These are phyloP conservation scores for Termitomyces sp. DNA, from an alignment of 1,284 basidiomycete species.

Conservation along the genomic window DNA sequence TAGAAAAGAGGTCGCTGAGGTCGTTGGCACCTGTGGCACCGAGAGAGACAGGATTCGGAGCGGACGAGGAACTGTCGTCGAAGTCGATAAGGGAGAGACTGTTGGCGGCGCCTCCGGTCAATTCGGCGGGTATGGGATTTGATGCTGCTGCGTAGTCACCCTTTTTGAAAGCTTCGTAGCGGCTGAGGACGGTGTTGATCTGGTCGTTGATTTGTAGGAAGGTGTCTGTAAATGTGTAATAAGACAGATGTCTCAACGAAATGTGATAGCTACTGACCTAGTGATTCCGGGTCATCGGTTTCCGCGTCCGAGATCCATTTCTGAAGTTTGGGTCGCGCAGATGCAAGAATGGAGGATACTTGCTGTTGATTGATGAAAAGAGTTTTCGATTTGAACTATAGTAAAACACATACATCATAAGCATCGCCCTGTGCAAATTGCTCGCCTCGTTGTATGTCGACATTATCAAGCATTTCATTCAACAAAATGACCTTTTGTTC, in stretches of 20 bases:
- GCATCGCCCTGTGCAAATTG: slow-evolving; percentile 84
- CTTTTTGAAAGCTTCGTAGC: slow-evolving; percentile 89
- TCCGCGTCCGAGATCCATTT: slow-evolving; percentile 98
- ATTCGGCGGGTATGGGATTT: slow-evolving; percentile 59
- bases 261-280: slow-evolving; percentile 50
- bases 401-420: slow-evolving; percentile 70
- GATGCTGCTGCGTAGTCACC: slow-evolving; percentile 75
- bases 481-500: slow-evolving; percentile 92
- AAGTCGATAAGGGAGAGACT: slow-evolving; percentile 68
- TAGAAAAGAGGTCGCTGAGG: slow-evolving; percentile 51
- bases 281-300: slow-evolving; percentile 75
- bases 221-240: slow-evolving; percentile 53
- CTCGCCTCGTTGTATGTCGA: slow-evolving; percentile 66
- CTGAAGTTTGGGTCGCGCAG: slow-evolving; percentile 91
- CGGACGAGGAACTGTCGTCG: slow-evolving; percentile 42
- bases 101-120: slow-evolving; percentile 29
- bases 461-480: slow-evolving; percentile 96
- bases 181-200: slow-evolving; percentile 87
- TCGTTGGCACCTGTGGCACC: slow-evolving; percentile 38
- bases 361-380: slow-evolving; percentile 48
- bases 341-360: slow-evolving; percentile 80
- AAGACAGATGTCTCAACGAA: not conserved
- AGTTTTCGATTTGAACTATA: not conserved
- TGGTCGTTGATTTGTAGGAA: slow-evolving; percentile 96
- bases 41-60: slow-evolving; percentile 14